Base-by-base conservation (phyloP, 257 asterid genomes). In the Echites panduratus region DNA sequence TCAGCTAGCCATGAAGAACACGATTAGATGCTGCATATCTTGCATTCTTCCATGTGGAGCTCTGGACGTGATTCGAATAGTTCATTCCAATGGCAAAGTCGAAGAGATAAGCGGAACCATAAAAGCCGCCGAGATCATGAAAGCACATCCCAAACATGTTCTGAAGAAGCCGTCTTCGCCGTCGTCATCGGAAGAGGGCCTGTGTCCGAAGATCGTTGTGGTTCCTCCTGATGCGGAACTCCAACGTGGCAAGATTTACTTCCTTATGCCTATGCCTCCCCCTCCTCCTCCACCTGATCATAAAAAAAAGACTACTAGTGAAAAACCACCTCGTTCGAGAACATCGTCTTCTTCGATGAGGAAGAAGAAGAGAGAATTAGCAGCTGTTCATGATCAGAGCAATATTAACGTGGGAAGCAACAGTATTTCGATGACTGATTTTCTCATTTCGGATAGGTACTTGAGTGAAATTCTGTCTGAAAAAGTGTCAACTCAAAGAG, bases 41-140 rank as follows among this genome's bases (percentile, higher is more conserved):
- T 94, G 99, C 93, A 94, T 94, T 78, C 88, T 94, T 19, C 99
- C 99, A n/a, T 94, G 99, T 77, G 99, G 99, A 2, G 88, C 95
- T 4, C 90, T 94, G 13, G 99, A 94, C 80, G 99, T 94, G 71
- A 84, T 94, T 79, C 85, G 99, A 49, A 91, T 94, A 35, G 96
- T 94, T 14, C 99, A 94, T 70, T 70, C 92, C 0, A 88, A 88
- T 64, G 99, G 99, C 56, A 84, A 84, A 49, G 97, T 91, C 5
- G 97, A 94, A 62, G 99, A 91, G 65, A 72, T 94, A 72, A 83
- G 86, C 44, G 92, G 92, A 70, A 73, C 86, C 27, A 82, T 94
- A 0, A 88, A 70, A 75, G 98, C 99, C 0, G 85, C 80, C 6
- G 95, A 94, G 32, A 94, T 94, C 84, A 85, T 94, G 88, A 87